Evolutionary conservation across 2,329 filamentous ascomycete genomes (phyloP).

Genomic region (Chaetomium sp.): DNA sequence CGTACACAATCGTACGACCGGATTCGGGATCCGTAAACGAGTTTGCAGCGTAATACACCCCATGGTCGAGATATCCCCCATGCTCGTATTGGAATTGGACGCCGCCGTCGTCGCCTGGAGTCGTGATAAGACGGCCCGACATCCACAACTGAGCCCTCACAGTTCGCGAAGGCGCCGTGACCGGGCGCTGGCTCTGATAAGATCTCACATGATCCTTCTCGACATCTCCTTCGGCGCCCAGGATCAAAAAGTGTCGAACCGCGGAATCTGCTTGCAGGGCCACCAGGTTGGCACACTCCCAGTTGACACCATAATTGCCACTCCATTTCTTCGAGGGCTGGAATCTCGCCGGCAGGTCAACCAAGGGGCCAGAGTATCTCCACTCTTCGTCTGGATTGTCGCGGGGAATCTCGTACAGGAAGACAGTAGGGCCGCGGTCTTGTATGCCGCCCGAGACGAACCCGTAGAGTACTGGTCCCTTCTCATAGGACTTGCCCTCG

Average conservation of each 20-base stretch:
- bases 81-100: neutral
- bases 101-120: neutral
- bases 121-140: neutral
- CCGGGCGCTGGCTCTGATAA: neutral
- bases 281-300: neutral
- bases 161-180: neutral
- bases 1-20: neutral
- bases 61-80: neutral
- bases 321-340: neutral
- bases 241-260: neutral
- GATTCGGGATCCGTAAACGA: neutral
- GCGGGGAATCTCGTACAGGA: constrained; percentile 6
- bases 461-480: constrained; percentile 1
- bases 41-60: neutral
- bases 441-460: constrained; percentile 8
- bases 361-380: neutral
- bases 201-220: neutral
- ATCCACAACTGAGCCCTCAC: neutral
- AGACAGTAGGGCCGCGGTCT: constrained; percentile 4
- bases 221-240: neutral
- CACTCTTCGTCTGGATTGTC: constrained; percentile 6
- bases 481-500: neutral
- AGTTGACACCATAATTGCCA: neutral
- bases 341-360: neutral
- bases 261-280: neutral